Percentiles rank a stretch among this genome's conserved stretches.
These are phyloP conservation scores for Euryodendron excelsum DNA, from an alignment of 148 eudicot genomes.

Conservation along the genomic window DNA sequence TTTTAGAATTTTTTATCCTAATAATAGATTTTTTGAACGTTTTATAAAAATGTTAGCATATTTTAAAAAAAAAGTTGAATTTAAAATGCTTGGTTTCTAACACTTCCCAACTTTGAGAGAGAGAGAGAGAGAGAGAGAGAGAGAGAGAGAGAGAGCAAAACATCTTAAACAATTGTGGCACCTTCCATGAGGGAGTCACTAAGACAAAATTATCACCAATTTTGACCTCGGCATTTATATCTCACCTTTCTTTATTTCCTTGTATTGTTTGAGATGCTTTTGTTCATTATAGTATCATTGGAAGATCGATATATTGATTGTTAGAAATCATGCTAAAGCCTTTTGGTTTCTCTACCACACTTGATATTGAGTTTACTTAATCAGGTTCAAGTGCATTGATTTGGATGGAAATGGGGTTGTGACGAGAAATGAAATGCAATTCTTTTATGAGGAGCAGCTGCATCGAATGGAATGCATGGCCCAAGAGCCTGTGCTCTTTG, in stretches of 20 bases:
- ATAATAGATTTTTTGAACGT: background rate
- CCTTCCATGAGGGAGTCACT: background rate
- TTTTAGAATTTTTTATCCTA: background rate
- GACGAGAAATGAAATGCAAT: slow-evolving; percentile 92
- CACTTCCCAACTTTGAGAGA: background rate
- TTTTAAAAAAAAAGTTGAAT: background rate
- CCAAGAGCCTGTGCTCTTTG: slow-evolving; percentile 96
- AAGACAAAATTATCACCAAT: background rate
- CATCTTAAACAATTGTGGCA: background rate
- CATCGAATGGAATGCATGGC: slow-evolving; percentile 99
- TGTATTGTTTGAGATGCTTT: background rate
- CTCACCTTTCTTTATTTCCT: background rate
- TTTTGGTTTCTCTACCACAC: background rate
- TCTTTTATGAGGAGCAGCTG: slow-evolving; percentile 95
- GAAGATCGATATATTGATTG: slow-evolving; percentile 3
- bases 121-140: background rate
- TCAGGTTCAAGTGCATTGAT: slow-evolving; percentile 98
- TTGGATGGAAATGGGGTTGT: slow-evolving; percentile 86
- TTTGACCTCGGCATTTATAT: background rate
- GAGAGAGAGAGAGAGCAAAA: background rate
- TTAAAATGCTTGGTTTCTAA: background rate
- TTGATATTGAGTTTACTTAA: slow-evolving; percentile 5
- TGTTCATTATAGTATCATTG: background rate
- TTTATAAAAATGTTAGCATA: background rate
- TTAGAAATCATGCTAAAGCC: slow-evolving; percentile 8